Evolutionary conservation across 2,329 filamentous ascomycete genomes (phyloP), one percentile per base, ranked within the genome.

Genomic region (Pestalotiopsis sp.): DNA sequence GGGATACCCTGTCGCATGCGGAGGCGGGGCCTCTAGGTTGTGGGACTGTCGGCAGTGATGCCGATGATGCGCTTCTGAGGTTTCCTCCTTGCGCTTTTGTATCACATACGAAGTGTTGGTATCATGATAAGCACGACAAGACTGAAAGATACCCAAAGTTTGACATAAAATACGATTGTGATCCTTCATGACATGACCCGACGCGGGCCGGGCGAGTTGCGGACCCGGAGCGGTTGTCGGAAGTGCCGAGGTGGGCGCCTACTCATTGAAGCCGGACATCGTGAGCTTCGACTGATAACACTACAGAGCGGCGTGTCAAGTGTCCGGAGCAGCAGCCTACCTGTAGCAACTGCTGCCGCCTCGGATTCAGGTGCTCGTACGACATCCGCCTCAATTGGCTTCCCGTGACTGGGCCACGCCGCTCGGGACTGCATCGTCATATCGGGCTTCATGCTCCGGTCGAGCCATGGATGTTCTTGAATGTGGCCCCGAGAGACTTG

Each of bases 241-340:
- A 59, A 59, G 57, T 59, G 57, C 57, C 57, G 57, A 59, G 57
- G 57, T 59, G 57, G 14, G 57, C 13, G 27, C 3, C 4, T 17
- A 7, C 25, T 23, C 25, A 17, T 14, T 31, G 17, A 0, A 14
- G 12, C 14, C 27, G 11, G 6, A 1, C 1, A 23, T n/a, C 45
- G 12, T 3, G 13, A 52, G 14, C 45, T 31, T 12, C 4, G 1
- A 59, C 57, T 59, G 14, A 59, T 59, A 1, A 9, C 2, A 11
- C 11, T n/a, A 3, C 4, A 59, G 57, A 59, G 12, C 57, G 57
- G 17, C 57, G 57, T 2, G 57, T 59, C 1, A 59, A 59, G 2
- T 59, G 57, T 2, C 57, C 57, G 14, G 57, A 59, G 17, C 57
- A 59, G 11, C 57, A 23, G 1, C 57, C 20, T 27, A 31, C 4